Evolutionary conservation across 116 monocot species (phyloP).

Genomic region (Papilionanthe hybrid): DNA sequence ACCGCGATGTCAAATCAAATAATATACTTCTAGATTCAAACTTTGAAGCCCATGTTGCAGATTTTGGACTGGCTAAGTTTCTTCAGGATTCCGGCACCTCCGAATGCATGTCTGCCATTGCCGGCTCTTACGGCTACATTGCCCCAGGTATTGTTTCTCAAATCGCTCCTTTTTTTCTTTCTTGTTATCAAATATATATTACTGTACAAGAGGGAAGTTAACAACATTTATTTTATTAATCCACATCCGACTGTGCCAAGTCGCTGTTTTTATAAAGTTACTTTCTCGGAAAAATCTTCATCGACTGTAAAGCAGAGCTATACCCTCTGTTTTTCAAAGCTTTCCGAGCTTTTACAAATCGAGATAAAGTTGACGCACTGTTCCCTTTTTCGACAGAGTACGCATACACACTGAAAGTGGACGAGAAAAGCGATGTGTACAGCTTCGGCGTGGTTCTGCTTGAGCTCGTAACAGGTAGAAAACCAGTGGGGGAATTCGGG

Average conservation of each 20-base stretch:
- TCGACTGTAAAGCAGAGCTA: too few relatives aligned
- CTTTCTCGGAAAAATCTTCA: too few relatives aligned
- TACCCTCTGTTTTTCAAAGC: background rate
- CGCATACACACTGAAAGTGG: constrained; percentile 66
- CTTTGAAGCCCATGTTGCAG: constrained; percentile 89
- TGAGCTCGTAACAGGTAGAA: constrained; percentile 41
- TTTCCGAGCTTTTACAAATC: background rate
- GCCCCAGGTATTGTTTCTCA: constrained; percentile 40
- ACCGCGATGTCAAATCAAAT: constrained; percentile 90
- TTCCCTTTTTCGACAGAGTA: constrained; percentile 29
- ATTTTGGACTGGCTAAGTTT: constrained; percentile 91
- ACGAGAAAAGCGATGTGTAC: constrained; percentile 68
- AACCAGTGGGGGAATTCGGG: constrained; percentile 60
- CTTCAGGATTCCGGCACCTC: constrained; percentile 72
- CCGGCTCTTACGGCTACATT: constrained; percentile 82
- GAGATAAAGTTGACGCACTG: background rate
- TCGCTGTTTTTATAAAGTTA: too few relatives aligned
- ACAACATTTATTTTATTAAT: too few relatives aligned
- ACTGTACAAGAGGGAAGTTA: too few relatives aligned
- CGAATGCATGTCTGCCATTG: constrained; percentile 92
- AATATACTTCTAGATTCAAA: constrained; percentile 76
- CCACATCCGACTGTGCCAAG: too few relatives aligned
- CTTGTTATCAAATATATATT: too few relatives aligned
- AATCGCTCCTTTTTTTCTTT: background rate
- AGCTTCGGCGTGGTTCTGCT: constrained; percentile 63